phyloP scores from a whole-genome alignment of 371 early-diverging fungal genomes.

The Synchytrium microbalum region DNA sequence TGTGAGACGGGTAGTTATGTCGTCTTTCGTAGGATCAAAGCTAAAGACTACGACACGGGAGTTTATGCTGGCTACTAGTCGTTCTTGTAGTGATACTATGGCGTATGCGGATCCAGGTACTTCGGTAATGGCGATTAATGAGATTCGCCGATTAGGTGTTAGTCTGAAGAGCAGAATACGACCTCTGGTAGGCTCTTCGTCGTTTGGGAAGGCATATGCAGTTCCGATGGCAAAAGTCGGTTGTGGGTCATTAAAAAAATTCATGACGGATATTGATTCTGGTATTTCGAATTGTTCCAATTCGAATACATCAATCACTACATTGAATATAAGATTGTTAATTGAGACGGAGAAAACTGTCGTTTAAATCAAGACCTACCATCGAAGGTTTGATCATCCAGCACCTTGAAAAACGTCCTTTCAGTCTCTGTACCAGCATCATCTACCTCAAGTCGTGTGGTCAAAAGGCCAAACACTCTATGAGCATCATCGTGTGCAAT shows the following conservation, averaged over 20 bases:
- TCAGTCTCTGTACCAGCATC: conserved; percentile 38
- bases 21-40: not conserved
- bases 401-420: conserved; percentile 41
- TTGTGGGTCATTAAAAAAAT: conserved; percentile 22
- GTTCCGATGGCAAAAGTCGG: conserved; percentile 55
- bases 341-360: no score
- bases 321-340: conserved; percentile 17
- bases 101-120: conserved; percentile 53
- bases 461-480: conserved; percentile 52
- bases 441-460: conserved; percentile 25
- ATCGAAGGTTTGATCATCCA: conserved; percentile 69
- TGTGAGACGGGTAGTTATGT: not conserved
- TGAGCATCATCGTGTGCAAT: conserved; percentile 52
- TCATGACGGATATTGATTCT: conserved; percentile 29
- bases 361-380: conserved; percentile 31
- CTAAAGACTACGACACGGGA: conserved; percentile 22
- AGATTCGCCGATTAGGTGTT: conserved; percentile 28
- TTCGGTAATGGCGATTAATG: conserved; percentile 28
- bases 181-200: conserved; percentile 54
- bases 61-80: conserved; percentile 50
- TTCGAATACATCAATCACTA: conserved; percentile 36
- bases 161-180: conserved; percentile 52
- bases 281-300: conserved; percentile 40
- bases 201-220: conserved; percentile 37
- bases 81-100: conserved; percentile 37